Percentiles rank a stretch among this genome's conserved stretches.
Evolutionary conservation across 2,329 filamentous ascomycete species (phyloP).

Genomic region (Akanthomyces uredinophilus): DNA sequence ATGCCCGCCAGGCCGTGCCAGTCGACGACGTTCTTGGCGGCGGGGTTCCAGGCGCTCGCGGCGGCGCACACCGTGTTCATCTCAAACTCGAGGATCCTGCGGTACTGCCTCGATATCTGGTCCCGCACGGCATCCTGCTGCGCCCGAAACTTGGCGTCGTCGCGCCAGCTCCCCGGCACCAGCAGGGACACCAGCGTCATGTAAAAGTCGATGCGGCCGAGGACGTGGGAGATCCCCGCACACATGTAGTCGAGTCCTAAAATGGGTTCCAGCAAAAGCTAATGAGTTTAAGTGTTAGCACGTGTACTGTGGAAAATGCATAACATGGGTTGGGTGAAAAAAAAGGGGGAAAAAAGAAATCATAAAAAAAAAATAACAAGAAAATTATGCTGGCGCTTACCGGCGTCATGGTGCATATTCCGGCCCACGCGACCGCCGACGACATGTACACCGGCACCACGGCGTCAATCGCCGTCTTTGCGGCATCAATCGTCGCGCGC

Average conservation of each 20-base stretch:
- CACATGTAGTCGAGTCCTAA: conserved; percentile 27
- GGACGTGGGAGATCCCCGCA: conserved; percentile 27
- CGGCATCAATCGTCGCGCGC: conserved; percentile 24
- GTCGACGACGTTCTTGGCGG: conserved; percentile 32
- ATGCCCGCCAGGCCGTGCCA: conserved; percentile 28
- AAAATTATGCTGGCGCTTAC: conserved; percentile 20
- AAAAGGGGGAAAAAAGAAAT: no score
- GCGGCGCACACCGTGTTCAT: conserved; percentile 37
- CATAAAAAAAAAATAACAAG: no score
- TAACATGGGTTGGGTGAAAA: not conserved
- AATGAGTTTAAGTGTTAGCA: not conserved
- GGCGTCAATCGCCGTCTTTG: conserved; percentile 24
- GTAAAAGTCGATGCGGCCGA: conserved; percentile 31
- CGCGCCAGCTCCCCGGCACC: conserved; percentile 20
- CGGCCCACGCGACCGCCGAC: conserved; percentile 31
- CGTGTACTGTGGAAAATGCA: not conserved
- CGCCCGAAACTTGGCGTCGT: conserved; percentile 20
- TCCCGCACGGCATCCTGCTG: conserved; percentile 21
- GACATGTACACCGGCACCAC: conserved; percentile 24
- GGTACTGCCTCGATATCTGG: conserved; percentile 25
- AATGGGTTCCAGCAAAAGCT: conserved; percentile 34
- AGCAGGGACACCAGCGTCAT: conserved; percentile 28
- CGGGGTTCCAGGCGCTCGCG: conserved; percentile 33
- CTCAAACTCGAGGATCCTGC: conserved; percentile 32
- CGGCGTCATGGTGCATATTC: conserved; percentile 33